These are phyloP conservation scores for Macrophomina phaseolina DNA, from an alignment of 2,329 filamentous ascomycete genomes.

Conservation along the genomic window DNA sequence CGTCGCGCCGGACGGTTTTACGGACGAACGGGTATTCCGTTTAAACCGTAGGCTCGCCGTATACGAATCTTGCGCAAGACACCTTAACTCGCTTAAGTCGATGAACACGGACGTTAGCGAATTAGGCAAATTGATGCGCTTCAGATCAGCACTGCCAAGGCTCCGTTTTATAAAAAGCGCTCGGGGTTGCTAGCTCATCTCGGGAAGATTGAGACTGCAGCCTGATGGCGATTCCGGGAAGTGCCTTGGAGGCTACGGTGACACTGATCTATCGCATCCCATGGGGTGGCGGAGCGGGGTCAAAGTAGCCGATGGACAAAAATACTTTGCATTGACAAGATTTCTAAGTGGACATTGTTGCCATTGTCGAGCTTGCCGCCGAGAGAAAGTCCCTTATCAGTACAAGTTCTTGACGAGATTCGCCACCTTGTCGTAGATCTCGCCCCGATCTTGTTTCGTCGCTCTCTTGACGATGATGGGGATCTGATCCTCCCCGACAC, in stretches of 20 bases:
- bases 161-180: neutral
- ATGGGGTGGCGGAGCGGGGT: constrained; percentile 2
- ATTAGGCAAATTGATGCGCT: neutral
- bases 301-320: neutral
- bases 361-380: constrained; percentile 20
- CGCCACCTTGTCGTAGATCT: constrained; percentile 51
- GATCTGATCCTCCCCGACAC: constrained; percentile 50
- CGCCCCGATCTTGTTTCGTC: constrained; percentile 50
- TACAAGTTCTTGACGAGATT: constrained; percentile 52
- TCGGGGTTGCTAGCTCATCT: neutral
- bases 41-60: neutral
- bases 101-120: neutral
- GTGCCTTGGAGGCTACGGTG: neutral
- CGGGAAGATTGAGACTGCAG: neutral
- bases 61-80: neutral
- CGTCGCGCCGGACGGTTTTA: neutral
- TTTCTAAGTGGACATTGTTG: constrained; percentile 3
- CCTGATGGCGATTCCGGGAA: neutral
- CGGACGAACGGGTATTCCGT: neutral
- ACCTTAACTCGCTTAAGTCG: neutral
- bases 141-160: neutral
- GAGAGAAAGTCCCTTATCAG: constrained; percentile 29
- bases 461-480: constrained; percentile 52
- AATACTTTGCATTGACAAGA: neutral
- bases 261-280: neutral